Conservation (phyloP, 2,329 filamentous ascomycete species). For the Hypoxylon sp. region DNA sequence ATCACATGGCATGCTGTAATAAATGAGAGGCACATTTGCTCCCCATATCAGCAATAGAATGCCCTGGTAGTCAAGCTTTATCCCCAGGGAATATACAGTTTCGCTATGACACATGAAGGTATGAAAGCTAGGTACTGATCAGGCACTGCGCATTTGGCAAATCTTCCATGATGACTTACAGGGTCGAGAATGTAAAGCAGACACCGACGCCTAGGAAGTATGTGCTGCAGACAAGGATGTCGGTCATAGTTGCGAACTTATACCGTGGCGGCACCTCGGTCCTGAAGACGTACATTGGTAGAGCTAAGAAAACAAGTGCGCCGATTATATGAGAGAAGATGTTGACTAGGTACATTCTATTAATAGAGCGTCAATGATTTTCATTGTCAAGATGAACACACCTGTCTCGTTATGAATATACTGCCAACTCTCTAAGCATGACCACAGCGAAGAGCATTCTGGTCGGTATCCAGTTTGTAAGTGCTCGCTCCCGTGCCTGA, state of each 20-base stretch:
- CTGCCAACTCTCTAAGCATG: constrained; percentile 52
- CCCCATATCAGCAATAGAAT: constrained; percentile 75
- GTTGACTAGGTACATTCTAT: constrained; percentile 56
- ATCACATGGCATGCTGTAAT: constrained; percentile 66
- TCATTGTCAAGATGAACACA: constrained; percentile 33
- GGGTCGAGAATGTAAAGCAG: constrained; percentile 63
- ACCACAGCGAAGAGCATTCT: constrained; percentile 35
- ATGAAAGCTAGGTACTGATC: constrained; percentile 63
- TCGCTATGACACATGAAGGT: constrained; percentile 70
- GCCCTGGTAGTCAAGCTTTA: constrained; percentile 73
- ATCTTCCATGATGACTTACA: constrained; percentile 51
- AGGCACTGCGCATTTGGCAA: constrained; percentile 1
- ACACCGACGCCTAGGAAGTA: constrained; percentile 62
- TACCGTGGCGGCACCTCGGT: constrained; percentile 57
- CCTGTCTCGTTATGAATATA: constrained; percentile 58
- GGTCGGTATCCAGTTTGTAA: constrained; percentile 45
- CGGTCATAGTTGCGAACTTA: constrained; percentile 54
- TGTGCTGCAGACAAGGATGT: constrained; percentile 60
- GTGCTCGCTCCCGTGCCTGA: constrained; percentile 46
- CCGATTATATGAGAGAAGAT: constrained; percentile 64
- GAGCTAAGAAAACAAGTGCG: constrained; percentile 57
- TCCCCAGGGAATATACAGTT: constrained; percentile 64
- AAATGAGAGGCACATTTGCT: constrained; percentile 71
- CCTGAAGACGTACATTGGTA: constrained; percentile 58
- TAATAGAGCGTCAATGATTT: background rate